phyloP scores from a whole-genome alignment of 352 stramenopile species.

The Pythium phragmitis region DNA sequence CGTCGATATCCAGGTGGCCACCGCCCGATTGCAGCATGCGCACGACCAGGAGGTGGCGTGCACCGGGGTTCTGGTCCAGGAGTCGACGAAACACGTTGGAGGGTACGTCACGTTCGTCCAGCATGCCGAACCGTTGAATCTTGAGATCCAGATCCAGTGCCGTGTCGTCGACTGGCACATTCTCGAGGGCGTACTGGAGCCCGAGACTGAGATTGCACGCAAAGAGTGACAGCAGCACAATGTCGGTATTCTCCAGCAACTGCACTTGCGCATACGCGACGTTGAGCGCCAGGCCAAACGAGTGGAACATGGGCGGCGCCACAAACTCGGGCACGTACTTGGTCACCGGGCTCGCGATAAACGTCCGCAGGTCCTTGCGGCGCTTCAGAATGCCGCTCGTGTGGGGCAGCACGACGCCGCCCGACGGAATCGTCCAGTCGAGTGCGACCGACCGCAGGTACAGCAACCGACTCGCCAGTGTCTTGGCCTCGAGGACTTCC shows the following conservation, averaged over 20 bases:
- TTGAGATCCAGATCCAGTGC: constrained; percentile 49
- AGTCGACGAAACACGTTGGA: constrained; percentile 78
- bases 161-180: constrained; percentile 32
- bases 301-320: constrained; percentile 50
- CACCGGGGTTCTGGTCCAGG: constrained; percentile 72
- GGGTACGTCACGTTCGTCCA: constrained; percentile 59
- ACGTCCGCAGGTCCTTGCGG: constrained; percentile 55
- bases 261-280: constrained; percentile 49
- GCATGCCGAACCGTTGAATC: constrained; percentile 60
- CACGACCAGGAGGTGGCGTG: constrained; percentile 52
- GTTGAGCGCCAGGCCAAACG: constrained; percentile 53
- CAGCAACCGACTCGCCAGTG: constrained; percentile 59
- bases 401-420: constrained; percentile 46
- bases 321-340: constrained; percentile 58
- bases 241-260: constrained; percentile 49
- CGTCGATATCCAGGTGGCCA: constrained; percentile 51
- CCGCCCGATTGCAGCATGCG: constrained; percentile 46
- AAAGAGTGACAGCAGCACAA: constrained; percentile 58
- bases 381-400: constrained; percentile 42
- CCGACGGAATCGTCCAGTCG: constrained; percentile 63
- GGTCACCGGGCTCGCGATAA: constrained; percentile 61
- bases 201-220: constrained; percentile 44
- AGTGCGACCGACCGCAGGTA: constrained; percentile 60
- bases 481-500: constrained; percentile 51
- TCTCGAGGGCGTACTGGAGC: constrained; percentile 50